Percentiles rank a stretch among this genome's conserved stretches.
Conservation (phyloP, 2,329 filamentous ascomycete genomes). For the Pseudogymnoascus sp. region DNA sequence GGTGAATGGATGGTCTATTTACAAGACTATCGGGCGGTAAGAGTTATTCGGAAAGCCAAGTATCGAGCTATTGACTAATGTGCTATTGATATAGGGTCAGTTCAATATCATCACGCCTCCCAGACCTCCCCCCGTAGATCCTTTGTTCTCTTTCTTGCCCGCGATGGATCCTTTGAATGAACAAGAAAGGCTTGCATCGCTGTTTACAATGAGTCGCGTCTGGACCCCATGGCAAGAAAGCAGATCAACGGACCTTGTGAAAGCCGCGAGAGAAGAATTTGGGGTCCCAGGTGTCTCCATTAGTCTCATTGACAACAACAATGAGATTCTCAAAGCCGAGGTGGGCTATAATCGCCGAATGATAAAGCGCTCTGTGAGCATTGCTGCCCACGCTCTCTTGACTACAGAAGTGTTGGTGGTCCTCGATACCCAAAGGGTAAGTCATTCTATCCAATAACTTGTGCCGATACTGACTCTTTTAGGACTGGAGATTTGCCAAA, state of each 20-base stretch:
- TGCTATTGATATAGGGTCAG: constrained; percentile 23
- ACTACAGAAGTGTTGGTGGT: constrained; percentile 29
- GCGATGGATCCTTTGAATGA: constrained; percentile 27
- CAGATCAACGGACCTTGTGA: constrained; percentile 20
- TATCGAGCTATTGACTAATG: background rate
- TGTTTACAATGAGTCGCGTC: constrained; percentile 20
- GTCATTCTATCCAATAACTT: constrained; percentile 10
- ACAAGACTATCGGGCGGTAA: background rate
- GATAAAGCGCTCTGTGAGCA: constrained; percentile 27
- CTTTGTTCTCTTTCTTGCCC: constrained; percentile 25
- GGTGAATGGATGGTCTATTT: background rate
- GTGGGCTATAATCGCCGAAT: constrained; percentile 22
- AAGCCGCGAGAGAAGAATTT: constrained; percentile 24
- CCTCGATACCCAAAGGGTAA: constrained; percentile 29
- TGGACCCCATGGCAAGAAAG: constrained; percentile 21
- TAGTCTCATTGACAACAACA: constrained; percentile 29
- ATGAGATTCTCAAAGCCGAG: constrained; percentile 29
- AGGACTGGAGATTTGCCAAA: constrained; percentile 33
- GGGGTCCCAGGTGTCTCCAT: constrained; percentile 25
- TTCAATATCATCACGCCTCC: constrained; percentile 31
- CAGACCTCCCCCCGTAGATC: constrained; percentile 24
- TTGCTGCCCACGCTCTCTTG: constrained; percentile 33
- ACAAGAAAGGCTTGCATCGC: constrained; percentile 19
- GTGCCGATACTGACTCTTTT: background rate
- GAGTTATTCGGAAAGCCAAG: background rate